Conservation (phyloP, 2,329 filamentous ascomycete genomes). For the Sarocladium brachiariae region DNA sequence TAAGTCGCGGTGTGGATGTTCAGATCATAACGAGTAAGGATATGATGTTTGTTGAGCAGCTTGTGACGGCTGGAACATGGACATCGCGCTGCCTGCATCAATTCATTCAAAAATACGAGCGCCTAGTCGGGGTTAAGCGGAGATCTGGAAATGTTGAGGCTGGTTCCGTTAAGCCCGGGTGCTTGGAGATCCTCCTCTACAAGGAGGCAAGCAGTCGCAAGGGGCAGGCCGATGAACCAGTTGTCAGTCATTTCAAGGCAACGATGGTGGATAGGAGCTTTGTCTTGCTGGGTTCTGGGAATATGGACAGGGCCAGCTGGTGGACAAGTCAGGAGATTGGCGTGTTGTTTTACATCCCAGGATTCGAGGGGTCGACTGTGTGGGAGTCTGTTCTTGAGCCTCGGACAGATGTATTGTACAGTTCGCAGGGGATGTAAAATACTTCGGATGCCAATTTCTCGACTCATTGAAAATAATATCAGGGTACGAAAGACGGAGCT, state of each 20-base stretch:
- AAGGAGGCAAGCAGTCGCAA: constrained; percentile 27
- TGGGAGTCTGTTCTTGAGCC: constrained; percentile 32
- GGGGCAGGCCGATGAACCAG: constrained; percentile 46
- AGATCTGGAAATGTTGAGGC: not conserved
- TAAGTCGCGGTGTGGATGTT: constrained; percentile 61
- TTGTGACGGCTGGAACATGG: constrained; percentile 71
- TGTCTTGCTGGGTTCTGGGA: constrained; percentile 69
- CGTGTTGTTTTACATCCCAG: constrained; percentile 46
- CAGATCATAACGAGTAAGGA: constrained; percentile 58
- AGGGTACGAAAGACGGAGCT: too few species aligned
- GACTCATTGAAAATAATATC: too few species aligned
- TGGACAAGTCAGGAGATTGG: constrained; percentile 82
- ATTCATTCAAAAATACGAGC: constrained; percentile 50
- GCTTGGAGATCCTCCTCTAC: constrained; percentile 54
- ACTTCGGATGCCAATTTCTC: too few species aligned
- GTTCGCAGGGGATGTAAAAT: too few species aligned
- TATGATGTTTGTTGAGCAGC: constrained; percentile 74
- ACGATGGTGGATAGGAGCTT: constrained; percentile 63
- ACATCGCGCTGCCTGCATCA: constrained; percentile 57
- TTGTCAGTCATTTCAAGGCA: constrained; percentile 72
- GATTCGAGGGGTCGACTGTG: constrained; percentile 26
- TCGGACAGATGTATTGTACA: constrained; percentile 28
- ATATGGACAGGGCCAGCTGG: constrained; percentile 81
- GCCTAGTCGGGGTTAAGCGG: constrained; percentile 5
- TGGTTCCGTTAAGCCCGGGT: constrained; percentile 30